Conservation (phyloP, 2,329 filamentous ascomycete species). For the Pseudocercospora fijiensis region DNA sequence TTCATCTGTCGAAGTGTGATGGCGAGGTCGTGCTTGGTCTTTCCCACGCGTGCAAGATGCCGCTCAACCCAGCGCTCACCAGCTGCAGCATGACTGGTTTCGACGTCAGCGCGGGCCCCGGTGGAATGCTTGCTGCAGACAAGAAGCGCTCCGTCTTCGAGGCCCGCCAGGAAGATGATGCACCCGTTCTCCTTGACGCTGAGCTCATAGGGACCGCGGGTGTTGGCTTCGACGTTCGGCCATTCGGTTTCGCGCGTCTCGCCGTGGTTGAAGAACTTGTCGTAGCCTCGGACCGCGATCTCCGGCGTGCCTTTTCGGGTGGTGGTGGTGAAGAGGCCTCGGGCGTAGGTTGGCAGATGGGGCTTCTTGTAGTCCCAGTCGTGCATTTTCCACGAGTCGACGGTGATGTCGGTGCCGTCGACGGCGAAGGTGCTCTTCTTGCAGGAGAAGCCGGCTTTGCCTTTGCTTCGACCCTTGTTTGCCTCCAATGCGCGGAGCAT, state of each 20-base stretch:
- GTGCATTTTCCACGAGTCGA: conserved; percentile 89
- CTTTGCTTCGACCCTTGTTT: conserved; percentile 53
- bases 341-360: conserved; percentile 85
- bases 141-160: conserved; percentile 83
- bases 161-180: conserved; percentile 92
- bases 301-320: conserved; percentile 65
- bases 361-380: conserved; percentile 94
- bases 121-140: conserved; percentile 99
- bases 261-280: conserved; percentile 96
- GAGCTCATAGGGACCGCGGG: conserved; percentile 85
- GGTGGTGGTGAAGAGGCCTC: conserved; percentile 86
- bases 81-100: conserved; percentile 76
- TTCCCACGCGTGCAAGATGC: conserved; percentile 75
- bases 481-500: conserved; percentile 66
- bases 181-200: conserved; percentile 99
- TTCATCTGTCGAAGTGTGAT: conserved; percentile 74
- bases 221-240: conserved; percentile 72
- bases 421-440: conserved; percentile 79
- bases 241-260: conserved; percentile 83
- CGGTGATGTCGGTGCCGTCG: conserved; percentile 62
- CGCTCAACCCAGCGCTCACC: conserved; percentile 79
- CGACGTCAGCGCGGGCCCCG: conserved; percentile 68
- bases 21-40: conserved; percentile 75
- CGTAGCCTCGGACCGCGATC: conserved; percentile 87
- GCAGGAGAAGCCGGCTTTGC: conserved; percentile 62